These are phyloP conservation scores for Chrysoporthe puriensis DNA, from an alignment of 2,329 filamentous ascomycete genomes.

Conservation along the genomic window DNA sequence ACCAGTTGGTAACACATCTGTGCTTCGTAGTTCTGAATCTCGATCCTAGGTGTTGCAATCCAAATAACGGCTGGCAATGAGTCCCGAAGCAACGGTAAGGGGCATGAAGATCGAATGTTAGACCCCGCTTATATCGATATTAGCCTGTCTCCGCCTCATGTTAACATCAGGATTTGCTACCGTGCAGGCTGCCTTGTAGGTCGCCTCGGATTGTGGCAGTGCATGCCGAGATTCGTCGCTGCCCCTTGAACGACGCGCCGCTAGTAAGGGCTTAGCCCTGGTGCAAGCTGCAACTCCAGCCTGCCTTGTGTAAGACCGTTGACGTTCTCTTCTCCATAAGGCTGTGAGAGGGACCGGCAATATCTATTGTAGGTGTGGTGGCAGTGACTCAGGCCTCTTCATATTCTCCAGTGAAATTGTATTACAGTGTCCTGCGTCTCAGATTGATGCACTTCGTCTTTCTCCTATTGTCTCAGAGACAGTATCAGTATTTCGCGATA, in stretches of 20 bases:
- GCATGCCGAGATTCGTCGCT: neutral
- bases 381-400: too few species aligned
- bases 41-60: neutral
- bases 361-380: too few species aligned
- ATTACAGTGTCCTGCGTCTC: too few species aligned
- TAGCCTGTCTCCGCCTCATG: neutral
- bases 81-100: neutral
- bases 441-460: too few species aligned
- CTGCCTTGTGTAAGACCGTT: neutral
- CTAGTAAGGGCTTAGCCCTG: neutral
- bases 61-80: neutral
- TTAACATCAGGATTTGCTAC: neutral
- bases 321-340: too few species aligned
- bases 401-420: too few species aligned
- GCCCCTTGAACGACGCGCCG: neutral
- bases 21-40: neutral
- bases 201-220: neutral
- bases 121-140: neutral
- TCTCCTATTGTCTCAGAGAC: too few species aligned
- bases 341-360: too few species aligned
- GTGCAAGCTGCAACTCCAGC: neutral
- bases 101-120: neutral
- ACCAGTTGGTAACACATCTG: slow-evolving; percentile 19
- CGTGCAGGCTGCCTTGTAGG: neutral
- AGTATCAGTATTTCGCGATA: too few species aligned